phyloP scores from a whole-genome alignment of 1,284 basidiomycete genomes.

The Cutaneotrichosporon dermatis region DNA sequence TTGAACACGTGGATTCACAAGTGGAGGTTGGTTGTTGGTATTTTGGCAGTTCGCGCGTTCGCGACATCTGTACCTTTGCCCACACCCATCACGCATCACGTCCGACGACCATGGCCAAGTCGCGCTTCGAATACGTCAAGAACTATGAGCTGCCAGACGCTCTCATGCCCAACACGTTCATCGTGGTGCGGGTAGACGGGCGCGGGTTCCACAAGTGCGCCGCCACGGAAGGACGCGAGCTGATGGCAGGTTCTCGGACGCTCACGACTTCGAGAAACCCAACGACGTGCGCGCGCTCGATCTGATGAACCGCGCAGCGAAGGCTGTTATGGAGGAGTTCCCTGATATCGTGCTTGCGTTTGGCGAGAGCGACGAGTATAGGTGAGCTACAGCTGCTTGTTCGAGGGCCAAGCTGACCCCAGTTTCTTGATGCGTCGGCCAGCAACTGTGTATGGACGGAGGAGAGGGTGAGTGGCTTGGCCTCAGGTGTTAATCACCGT shows the following conservation, averaged over 20 bases:
- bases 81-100: no score
- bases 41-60: no score
- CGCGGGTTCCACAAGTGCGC: slow-evolving; percentile 87
- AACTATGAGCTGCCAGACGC: slow-evolving; percentile 85
- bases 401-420: slow-evolving; percentile 7
- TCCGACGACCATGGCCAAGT: slow-evolving; percentile 71
- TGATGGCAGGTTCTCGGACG: slow-evolving; percentile 68
- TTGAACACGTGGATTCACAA: background rate
- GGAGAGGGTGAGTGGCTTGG: slow-evolving; percentile 54
- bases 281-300: slow-evolving; percentile 82
- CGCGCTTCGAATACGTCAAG: slow-evolving; percentile 85
- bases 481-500: no score
- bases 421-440: slow-evolving; percentile 81
- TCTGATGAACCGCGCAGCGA: slow-evolving; percentile 90
- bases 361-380: slow-evolving; percentile 96
- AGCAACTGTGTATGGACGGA: slow-evolving; percentile 74
- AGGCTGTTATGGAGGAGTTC: slow-evolving; percentile 73
- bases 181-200: slow-evolving; percentile 86
- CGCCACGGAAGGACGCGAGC: background rate
- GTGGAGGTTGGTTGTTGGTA: no score
- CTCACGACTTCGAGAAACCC: slow-evolving; percentile 79
- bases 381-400: slow-evolving; percentile 53
- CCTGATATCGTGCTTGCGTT: slow-evolving; percentile 80
- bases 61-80: no score
- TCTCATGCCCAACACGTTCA: slow-evolving; percentile 75